Percentiles rank a stretch among this genome's conserved stretches.
These are phyloP conservation scores for Aspergillus ibericus DNA, from an alignment of 2,329 filamentous ascomycete genomes.

Conservation along the genomic window DNA sequence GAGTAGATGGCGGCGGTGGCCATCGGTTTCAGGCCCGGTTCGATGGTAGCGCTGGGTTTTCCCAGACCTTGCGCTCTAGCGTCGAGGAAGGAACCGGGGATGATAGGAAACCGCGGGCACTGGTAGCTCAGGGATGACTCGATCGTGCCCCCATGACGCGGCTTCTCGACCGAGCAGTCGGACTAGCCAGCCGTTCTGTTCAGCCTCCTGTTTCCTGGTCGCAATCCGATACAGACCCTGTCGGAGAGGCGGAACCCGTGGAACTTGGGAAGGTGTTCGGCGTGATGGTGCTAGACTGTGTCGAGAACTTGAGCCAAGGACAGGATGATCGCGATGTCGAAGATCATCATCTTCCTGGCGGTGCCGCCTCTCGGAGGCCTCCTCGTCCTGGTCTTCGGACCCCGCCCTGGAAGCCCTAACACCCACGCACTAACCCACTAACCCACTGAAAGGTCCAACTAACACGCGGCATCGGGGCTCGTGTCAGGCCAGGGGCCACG, in stretches of 20 bases:
- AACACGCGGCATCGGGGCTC: neutral
- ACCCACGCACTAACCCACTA: neutral
- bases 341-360: neutral
- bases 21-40: neutral
- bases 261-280: neutral
- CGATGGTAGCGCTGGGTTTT: neutral
- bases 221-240: neutral
- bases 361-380: neutral
- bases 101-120: neutral
- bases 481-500: neutral
- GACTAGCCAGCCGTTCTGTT: neutral
- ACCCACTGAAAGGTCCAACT: too few species aligned
- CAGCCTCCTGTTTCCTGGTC: neutral
- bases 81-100: too few species aligned
- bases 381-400: neutral
- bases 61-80: too few species aligned
- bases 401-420: neutral
- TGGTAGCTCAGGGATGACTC: neutral
- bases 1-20: neutral
- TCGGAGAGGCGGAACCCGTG: neutral
- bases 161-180: neutral
- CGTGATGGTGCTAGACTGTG: neutral
- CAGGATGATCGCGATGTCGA: neutral
- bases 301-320: neutral
- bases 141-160: neutral